Conservation (phyloP, 305 asterid genomes). For the Euphrasia arctica region DNA sequence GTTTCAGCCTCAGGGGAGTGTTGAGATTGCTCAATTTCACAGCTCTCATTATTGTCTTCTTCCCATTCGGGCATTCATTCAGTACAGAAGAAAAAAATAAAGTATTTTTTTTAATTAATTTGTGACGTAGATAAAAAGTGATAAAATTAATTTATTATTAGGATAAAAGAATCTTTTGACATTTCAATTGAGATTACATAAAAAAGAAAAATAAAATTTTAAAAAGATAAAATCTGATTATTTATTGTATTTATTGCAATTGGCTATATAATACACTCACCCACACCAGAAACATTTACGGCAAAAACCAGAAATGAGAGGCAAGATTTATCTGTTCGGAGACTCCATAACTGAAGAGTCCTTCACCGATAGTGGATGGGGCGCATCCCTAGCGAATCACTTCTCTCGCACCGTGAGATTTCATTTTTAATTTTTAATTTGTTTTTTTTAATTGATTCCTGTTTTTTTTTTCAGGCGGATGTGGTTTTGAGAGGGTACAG, state of each 20-base stretch:
- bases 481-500: conserved; percentile 84
- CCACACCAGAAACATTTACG: background rate
- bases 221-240: too few species aligned
- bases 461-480: conserved; percentile 49
- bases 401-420: conserved; percentile 56
- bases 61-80: conserved; percentile 22
- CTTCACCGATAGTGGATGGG: conserved; percentile 81
- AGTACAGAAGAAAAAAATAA: too few species aligned
- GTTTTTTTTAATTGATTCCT: background rate
- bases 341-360: conserved; percentile 88
- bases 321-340: conserved; percentile 80
- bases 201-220: too few species aligned
- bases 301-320: conserved; percentile 56
- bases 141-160: too few species aligned
- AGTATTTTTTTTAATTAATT: too few species aligned
- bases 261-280: too few species aligned
- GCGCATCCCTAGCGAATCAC: conserved; percentile 74
- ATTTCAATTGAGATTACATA: too few species aligned
- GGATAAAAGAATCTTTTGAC: too few species aligned
- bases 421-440: background rate
- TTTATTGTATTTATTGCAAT: too few species aligned
- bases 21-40: conserved; percentile 31
- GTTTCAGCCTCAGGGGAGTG: conserved; percentile 19
- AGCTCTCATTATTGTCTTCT: conserved; percentile 31
- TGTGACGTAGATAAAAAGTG: too few species aligned